phyloP scores from a whole-genome alignment of 805 yeast species.

The Starmerella tilneyi region DNA sequence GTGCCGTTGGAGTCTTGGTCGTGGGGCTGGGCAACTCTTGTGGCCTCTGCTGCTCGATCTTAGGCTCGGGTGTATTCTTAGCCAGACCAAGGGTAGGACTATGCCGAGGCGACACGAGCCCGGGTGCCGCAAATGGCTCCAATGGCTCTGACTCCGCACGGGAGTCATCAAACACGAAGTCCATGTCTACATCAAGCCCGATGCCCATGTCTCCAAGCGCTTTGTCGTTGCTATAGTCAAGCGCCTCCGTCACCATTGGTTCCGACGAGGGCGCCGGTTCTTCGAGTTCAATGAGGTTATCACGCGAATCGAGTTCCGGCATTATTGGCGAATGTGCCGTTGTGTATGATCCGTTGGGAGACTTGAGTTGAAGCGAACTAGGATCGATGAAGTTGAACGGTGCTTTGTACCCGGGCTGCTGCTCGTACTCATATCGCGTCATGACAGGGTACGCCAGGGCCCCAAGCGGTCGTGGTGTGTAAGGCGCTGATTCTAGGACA shows the following conservation, averaged over 20 bases:
- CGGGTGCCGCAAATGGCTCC: neutral
- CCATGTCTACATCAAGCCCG: conserved; percentile 8
- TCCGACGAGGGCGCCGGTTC: too few species aligned
- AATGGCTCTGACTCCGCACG: neutral
- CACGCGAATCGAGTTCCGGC: neutral
- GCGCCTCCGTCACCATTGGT: neutral
- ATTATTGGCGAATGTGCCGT: neutral
- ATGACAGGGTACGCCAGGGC: neutral
- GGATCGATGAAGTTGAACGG: conserved; percentile 19
- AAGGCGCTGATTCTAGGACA: conserved; percentile 7
- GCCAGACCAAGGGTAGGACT: neutral
- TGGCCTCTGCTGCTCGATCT: neutral
- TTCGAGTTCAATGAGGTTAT: too few species aligned
- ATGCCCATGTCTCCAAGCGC: conserved; percentile 2
- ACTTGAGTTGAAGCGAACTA: conserved; percentile 17
- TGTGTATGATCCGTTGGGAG: neutral
- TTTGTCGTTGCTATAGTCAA: conserved; percentile 2
- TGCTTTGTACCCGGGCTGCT: conserved; percentile 9
- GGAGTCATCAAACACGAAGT: conserved; percentile 1
- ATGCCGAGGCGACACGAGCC: neutral
- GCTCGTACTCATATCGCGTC: conserved; percentile 2
- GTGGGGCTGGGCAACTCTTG: too few species aligned
- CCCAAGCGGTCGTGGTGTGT: conserved; percentile 8
- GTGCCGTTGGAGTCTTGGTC: neutral
- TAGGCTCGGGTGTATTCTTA: neutral